Evolutionary conservation across 2,329 filamentous ascomycete species (phyloP), one percentile per base, ranked within the genome.

Genomic region (Aspergillus pseudonomiae): DNA sequence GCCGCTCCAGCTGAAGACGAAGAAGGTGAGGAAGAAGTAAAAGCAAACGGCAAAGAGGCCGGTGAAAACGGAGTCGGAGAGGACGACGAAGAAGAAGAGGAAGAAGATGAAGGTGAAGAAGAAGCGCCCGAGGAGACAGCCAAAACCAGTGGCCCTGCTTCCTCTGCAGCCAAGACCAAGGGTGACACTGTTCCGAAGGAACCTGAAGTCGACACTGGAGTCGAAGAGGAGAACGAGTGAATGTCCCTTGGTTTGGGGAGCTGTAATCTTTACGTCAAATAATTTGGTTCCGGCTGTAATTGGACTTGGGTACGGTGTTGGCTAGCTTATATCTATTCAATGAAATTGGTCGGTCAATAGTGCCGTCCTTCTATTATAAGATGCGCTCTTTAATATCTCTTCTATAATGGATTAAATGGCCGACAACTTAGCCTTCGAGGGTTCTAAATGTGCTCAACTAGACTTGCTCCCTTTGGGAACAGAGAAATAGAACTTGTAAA

Each of bases 131-230:
- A 68, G 36, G 72, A 73, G 14, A 77, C 76, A 4, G 74, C 75
- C 11, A 71, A 75, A 65, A 68, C 66, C 28, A 75, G 75, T 59
- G 76, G 65, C 6, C 75, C 77, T 62, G 71, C 75, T 63, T 71
- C 71, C 1, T 65, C 71, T 34, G 78, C 75, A 30, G 71, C 72
- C 24, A 75, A 74, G 67, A 73, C 65, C 11, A 79, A 76, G 74
- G 75, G 66, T 28, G 67, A 52, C 19, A 63, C 60, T 54, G 68
- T 74, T 60, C 71, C 73, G 14, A 73, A 75, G 67, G 74, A 76
- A 59, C 56, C 74, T 54, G 79, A 80, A 65, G 71, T 74, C 48
- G 73, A 76, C 59, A 73, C 65, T 46, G 73, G 75, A 61, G 72
- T 65, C 61, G 73, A 70, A 32, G 73, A 78, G 61, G 67, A 73